Percentiles rank a stretch among this genome's conserved stretches.
Evolutionary conservation across 139 green algal genomes (phyloP).

Genomic region (Ettlia oleoabundans): DNA sequence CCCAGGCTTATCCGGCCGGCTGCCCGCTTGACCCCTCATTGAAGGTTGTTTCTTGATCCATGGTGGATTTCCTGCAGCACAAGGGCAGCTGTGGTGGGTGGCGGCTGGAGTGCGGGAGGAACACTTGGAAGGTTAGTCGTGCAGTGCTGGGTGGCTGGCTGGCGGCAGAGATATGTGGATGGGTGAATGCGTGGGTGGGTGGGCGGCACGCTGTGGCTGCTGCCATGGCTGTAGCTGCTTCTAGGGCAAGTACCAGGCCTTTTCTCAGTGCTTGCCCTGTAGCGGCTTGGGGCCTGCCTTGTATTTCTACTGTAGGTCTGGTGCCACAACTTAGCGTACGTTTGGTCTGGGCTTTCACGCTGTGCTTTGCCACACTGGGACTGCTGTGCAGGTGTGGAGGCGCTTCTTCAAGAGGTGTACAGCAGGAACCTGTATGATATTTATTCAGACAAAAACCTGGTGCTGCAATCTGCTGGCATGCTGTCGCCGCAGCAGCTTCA

Average conservation of each 20-base stretch:
- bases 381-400: constrained; percentile 24
- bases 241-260: too few relatives aligned
- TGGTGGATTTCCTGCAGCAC: too few relatives aligned
- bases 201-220: neutral
- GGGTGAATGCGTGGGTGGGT: neutral
- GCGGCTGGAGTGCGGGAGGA: neutral
- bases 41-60: too few relatives aligned
- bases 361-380: too few relatives aligned
- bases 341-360: neutral
- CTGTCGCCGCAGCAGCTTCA: neutral
- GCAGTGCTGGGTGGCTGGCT: too few relatives aligned
- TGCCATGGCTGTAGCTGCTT: neutral
- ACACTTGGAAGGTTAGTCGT: neutral
- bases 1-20: too few relatives aligned
- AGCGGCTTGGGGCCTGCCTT: too few relatives aligned
- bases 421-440: neutral
- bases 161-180: too few relatives aligned
- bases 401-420: constrained; percentile 3
- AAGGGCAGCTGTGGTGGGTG: constrained; percentile 32
- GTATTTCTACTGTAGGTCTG: too few relatives aligned
- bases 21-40: too few relatives aligned
- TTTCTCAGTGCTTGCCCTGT: too few relatives aligned
- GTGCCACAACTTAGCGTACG: too few relatives aligned
- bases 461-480: constrained; percentile 4
- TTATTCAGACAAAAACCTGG: constrained; percentile 6